phyloP scores from a whole-genome alignment of 495 filamentous ascomycete genomes.

The Aspergillus panamensis region DNA sequence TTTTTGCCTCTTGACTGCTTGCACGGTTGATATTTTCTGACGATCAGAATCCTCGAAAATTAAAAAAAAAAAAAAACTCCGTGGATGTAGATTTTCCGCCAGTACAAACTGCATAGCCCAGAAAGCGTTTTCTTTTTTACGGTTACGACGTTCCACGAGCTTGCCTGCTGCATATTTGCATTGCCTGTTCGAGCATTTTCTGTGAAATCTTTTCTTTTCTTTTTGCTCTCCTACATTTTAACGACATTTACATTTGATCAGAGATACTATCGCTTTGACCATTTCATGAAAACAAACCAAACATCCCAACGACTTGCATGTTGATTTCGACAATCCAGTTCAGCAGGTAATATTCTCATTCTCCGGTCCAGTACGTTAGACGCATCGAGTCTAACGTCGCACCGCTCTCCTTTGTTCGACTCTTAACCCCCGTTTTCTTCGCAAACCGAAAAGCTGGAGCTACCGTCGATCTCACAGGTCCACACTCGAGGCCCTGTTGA shows the following conservation, averaged over 20 bases:
- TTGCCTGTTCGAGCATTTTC: conserved; percentile 24
- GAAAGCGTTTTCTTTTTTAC: conserved; percentile 19
- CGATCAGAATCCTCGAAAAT: neutral
- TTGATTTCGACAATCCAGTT: neutral
- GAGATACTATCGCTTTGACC: conserved; percentile 6
- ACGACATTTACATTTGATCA: conserved; percentile 22
- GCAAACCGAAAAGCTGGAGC: conserved; percentile 97
- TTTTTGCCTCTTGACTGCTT: neutral
- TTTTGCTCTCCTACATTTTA: conserved; percentile 17
- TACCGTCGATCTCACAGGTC: conserved; percentile 87
- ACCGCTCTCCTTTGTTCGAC: conserved; percentile 18
- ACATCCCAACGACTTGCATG: neutral
- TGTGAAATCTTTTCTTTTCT: conserved; percentile 21
- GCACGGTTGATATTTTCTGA: neutral
- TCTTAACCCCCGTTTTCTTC: conserved; percentile 35
- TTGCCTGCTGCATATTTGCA: conserved; percentile 34
- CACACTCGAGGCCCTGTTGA: conserved; percentile 84
- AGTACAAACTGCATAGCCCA: conserved; percentile 17
- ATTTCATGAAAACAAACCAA: conserved; percentile 8
- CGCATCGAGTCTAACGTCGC: conserved; percentile 28
- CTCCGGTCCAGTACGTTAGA: conserved; percentile 26
- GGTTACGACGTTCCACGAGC: conserved; percentile 38
- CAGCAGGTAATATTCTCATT: conserved; percentile 21
- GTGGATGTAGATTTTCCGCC: conserved; percentile 23
- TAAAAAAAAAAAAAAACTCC: neutral